phyloP scores from a whole-genome alignment of 805 yeast genomes.

The Monosporozyma servazzii region DNA sequence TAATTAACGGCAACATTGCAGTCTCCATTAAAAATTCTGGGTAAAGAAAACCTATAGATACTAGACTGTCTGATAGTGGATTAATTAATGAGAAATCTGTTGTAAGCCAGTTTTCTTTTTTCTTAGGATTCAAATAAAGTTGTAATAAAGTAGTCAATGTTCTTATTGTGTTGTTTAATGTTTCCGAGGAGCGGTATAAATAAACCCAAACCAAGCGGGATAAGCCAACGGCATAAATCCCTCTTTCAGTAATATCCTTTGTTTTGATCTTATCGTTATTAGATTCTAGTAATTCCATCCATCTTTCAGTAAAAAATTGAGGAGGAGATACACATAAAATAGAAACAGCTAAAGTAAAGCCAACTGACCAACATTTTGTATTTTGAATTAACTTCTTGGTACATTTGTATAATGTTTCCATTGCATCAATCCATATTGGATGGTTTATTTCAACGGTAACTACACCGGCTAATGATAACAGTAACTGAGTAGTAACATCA shows the following conservation, averaged over 20 bases:
- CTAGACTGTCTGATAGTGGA: conserved; percentile 62
- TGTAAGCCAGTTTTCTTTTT: conserved; percentile 70
- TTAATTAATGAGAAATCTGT: conserved; percentile 52
- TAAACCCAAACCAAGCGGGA: conserved; percentile 86
- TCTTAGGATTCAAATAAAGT: conserved; percentile 43
- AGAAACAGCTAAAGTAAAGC: conserved; percentile 60
- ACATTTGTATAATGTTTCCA: conserved; percentile 48
- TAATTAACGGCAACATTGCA: conserved; percentile 61
- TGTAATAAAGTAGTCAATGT: conserved; percentile 59
- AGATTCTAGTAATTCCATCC: conserved; percentile 63
- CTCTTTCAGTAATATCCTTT: conserved; percentile 43
- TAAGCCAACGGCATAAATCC: conserved; percentile 52
- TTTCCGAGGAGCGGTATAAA: conserved; percentile 75
- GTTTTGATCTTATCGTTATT: conserved; percentile 56
- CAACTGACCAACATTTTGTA: conserved; percentile 53
- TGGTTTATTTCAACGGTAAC: conserved; percentile 92
- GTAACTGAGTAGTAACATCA: conserved; percentile 66
- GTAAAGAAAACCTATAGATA: conserved; percentile 71
- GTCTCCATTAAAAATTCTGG: conserved; percentile 74
- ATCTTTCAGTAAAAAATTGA: conserved; percentile 57
- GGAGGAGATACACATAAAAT: conserved; percentile 73
- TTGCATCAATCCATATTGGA: conserved; percentile 88
- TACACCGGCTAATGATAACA: conserved; percentile 74
- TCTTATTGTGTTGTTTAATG: conserved; percentile 78
- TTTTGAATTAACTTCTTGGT: conserved; percentile 37